Evolutionary conservation across 2,329 filamentous ascomycete species (phyloP).

Genomic region (Diaporthe helianthi): DNA sequence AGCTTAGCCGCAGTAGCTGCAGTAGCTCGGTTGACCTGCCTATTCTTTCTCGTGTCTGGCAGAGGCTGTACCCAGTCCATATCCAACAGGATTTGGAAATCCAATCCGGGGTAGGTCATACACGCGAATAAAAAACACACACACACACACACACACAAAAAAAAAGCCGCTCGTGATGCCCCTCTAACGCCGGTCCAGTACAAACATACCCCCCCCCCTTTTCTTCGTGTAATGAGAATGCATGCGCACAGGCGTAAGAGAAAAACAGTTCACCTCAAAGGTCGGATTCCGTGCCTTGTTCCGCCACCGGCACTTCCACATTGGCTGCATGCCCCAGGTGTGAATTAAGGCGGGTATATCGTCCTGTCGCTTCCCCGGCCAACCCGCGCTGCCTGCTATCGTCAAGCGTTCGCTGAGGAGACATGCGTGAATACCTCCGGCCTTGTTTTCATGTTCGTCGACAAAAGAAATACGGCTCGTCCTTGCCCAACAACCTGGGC

Average conservation of each 20-base stretch:
- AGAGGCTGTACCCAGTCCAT: slow-evolving; percentile 12
- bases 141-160: too few species aligned
- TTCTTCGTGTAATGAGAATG: slow-evolving; percentile 1
- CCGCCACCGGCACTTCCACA: not conserved
- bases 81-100: not conserved
- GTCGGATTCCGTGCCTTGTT: not conserved
- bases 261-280: slow-evolving; percentile 14
- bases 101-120: not conserved
- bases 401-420: slow-evolving; percentile 10
- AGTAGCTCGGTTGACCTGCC: not conserved
- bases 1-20: slow-evolving; percentile 1
- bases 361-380: not conserved
- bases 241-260: not conserved
- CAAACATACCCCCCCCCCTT: slow-evolving; percentile 1
- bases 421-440: not conserved
- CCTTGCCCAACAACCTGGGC: not conserved
- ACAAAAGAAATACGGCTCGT: slow-evolving; percentile 33
- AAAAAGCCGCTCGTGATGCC: slow-evolving; percentile 23
- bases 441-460: slow-evolving; percentile 22
- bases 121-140: not conserved
- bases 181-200: slow-evolving; percentile 26
- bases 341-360: not conserved
- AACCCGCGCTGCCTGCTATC: not conserved
- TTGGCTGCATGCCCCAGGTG: too few species aligned
- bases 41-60: not conserved